phyloP scores from a whole-genome alignment of 495 filamentous ascomycete genomes.

The Penicillium desertorum region DNA sequence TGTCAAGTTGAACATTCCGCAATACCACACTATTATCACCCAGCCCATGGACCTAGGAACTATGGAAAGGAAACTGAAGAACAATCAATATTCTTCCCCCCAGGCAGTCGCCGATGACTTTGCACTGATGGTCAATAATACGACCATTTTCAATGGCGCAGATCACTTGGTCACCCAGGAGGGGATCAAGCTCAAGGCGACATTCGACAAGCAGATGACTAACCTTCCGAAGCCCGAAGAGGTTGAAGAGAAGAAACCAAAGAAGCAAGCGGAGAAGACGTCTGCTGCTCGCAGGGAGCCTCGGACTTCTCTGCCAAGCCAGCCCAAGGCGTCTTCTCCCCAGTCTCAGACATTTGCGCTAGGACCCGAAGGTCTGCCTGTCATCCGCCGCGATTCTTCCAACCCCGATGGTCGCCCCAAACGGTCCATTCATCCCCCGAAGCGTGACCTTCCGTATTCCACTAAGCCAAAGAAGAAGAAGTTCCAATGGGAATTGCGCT shows the following conservation, averaged over 20 bases:
- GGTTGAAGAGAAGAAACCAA: slow-evolving; percentile 60
- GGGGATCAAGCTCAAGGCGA: slow-evolving; percentile 60
- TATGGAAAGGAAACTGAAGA: slow-evolving; percentile 78
- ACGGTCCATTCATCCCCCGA: slow-evolving; percentile 89
- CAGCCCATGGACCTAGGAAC: slow-evolving; percentile 79
- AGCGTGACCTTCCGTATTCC: slow-evolving; percentile 82
- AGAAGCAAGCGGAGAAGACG: slow-evolving; percentile 52
- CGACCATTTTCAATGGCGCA: slow-evolving; percentile 75
- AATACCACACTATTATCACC: slow-evolving; percentile 68
- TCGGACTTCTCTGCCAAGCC: slow-evolving; percentile 44
- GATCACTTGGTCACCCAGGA: slow-evolving; percentile 66
- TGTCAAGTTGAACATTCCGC: slow-evolving; percentile 63
- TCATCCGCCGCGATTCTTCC: slow-evolving; percentile 87
- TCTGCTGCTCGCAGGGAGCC: slow-evolving; percentile 55
- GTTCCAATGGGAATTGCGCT: slow-evolving; percentile 80
- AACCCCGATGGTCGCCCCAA: slow-evolving; percentile 78
- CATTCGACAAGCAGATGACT: slow-evolving; percentile 59
- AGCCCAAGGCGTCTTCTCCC: slow-evolving; percentile 48
- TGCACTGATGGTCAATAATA: slow-evolving; percentile 71
- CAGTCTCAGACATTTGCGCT: slow-evolving; percentile 72
- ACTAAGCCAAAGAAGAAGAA: slow-evolving; percentile 91
- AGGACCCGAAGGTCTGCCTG: slow-evolving; percentile 77
- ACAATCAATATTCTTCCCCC: slow-evolving; percentile 60
- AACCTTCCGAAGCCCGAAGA: slow-evolving; percentile 52
- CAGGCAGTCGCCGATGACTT: slow-evolving; percentile 71